Evolutionary conservation across 306 rosid species (phyloP).

Genomic region (Medicago ruthenica): DNA sequence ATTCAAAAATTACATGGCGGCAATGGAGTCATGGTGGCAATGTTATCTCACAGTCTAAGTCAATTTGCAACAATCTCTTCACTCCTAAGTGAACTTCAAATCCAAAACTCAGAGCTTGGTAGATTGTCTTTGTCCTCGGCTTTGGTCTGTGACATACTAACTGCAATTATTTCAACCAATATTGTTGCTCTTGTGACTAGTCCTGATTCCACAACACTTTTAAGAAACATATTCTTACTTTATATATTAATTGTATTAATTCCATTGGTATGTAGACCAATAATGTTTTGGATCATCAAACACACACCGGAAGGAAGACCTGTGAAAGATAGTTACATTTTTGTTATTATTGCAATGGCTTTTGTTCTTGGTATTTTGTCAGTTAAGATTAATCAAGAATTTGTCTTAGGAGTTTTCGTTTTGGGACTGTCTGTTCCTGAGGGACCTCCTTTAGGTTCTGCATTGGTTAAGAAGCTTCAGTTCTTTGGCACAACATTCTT

Average conservation of each 20-base stretch:
- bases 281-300: slow-evolving; percentile 56
- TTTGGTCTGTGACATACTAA: slow-evolving; percentile 48
- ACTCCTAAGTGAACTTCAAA: slow-evolving; percentile 50
- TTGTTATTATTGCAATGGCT: slow-evolving; percentile 36
- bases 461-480: slow-evolving; percentile 56
- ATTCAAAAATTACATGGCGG: not conserved
- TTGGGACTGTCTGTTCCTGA: slow-evolving; percentile 68
- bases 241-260: not conserved
- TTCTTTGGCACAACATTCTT: slow-evolving; percentile 46
- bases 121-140: slow-evolving; percentile 57
- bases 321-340: slow-evolving; percentile 45
- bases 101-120: slow-evolving; percentile 58
- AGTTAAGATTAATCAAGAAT: slow-evolving; percentile 31
- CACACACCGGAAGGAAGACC: slow-evolving; percentile 64
- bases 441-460: slow-evolving; percentile 71
- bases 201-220: fast-evolving
- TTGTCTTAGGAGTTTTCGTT: slow-evolving; percentile 55
- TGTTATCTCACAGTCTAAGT: slow-evolving; percentile 25
- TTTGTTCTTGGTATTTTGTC: slow-evolving; percentile 40
- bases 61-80: slow-evolving; percentile 49
- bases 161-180: not conserved
- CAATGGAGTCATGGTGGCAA: not conserved
- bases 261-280: slow-evolving; percentile 48
- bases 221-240: not conserved
- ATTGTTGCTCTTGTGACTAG: not conserved